Evolutionary conservation across 208 protist genomes (phyloP), one percentile per base, ranked within the genome.

Genomic region (Trypanosoma melophagium): DNA sequence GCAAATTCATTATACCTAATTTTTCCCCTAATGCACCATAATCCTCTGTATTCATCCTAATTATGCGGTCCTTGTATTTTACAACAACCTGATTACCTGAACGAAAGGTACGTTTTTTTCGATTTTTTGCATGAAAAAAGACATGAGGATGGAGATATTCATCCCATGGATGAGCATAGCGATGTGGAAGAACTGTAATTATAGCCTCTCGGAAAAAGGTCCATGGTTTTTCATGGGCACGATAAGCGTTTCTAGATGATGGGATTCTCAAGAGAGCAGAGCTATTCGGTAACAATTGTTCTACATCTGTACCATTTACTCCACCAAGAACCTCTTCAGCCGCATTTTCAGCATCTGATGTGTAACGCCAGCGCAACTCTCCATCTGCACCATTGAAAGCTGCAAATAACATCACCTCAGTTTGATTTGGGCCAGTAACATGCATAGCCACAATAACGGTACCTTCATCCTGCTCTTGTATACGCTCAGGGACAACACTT

Each of bases 131-230:
- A 21, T 76, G 78, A 62, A 87, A 92, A 60, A 96, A 79, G 19
- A 84, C 64, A 63, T 94, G 88, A 13, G 86, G 83, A 14, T 66
- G 66, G 17, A 96, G 58, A 58, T 84, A 62, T 13, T 73, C 78
- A 71, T 96, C 87, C 89, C 91, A 96, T 16, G 84, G 83, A 65
- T 96, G 91, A 17, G 74, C 61, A 66, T 91, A 96, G 47, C 67
- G 82, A 67, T 96, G 91, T 35, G 91, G 91, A 69, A 96, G 82
- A 16, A 85, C 79, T 2, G 85, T 81, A 44, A 92, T 84, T 19
- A 94, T 59, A 13, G 83, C 83, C 55, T 94, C 85, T 17, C 87
- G 87, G 49, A 83, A 94, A 25, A 55, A 89, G 0, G 84, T 85
- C 88, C 86, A 96, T 41, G 86, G 86, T 60, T 88, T 80, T 77